phyloP scores from a whole-genome alignment of 129 eudicot species.

The Centaurea solstitialis region DNA sequence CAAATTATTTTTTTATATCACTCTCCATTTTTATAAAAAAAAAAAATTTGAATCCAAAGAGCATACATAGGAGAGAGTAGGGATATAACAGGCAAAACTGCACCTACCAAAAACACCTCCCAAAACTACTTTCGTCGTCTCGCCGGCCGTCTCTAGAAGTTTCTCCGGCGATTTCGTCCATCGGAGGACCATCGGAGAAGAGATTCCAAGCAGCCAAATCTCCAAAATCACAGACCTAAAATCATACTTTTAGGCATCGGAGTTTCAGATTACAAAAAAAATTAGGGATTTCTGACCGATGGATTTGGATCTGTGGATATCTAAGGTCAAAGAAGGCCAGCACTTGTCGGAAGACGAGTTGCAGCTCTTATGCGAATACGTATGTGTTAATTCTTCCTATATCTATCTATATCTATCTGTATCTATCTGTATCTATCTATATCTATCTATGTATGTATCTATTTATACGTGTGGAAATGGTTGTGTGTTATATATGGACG shows the following conservation, averaged over 20 bases:
- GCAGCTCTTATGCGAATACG: conserved; percentile 98
- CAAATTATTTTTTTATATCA: too few relatives aligned
- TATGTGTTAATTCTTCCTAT: conserved; percentile 24
- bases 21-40: too few relatives aligned
- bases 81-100: conserved; percentile 19
- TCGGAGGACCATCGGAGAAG: conserved; percentile 7
- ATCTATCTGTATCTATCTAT: background rate
- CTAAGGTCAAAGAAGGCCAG: conserved; percentile 92
- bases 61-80: background rate
- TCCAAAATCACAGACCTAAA: background rate
- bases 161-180: conserved; percentile 31
- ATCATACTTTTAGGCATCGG: background rate
- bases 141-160: conserved; percentile 20
- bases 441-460: too few relatives aligned
- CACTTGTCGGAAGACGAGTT: conserved; percentile 98
- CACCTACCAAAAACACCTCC: conserved; percentile 24
- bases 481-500: background rate
- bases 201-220: conserved; percentile 4
- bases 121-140: conserved; percentile 24
- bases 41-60: background rate
- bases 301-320: conserved; percentile 98
- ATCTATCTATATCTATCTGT: too few relatives aligned
- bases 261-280: background rate
- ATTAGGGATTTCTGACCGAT: conserved; percentile 32
- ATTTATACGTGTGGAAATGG: background rate